Evolutionary conservation across 2,329 filamentous ascomycete species (phyloP).

Genomic region (Magnaporthiopsis incrustans): DNA sequence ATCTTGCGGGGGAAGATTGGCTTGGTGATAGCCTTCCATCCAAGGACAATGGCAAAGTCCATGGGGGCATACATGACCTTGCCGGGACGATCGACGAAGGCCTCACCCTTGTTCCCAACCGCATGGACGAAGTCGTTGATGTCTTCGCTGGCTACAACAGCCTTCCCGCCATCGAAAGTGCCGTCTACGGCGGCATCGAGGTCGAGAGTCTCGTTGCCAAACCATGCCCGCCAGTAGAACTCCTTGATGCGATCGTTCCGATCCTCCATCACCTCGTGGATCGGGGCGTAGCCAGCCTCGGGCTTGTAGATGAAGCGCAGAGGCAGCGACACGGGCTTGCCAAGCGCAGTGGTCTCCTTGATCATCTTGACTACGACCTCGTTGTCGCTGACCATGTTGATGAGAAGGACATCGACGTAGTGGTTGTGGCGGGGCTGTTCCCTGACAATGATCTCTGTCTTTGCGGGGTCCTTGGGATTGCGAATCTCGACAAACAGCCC

Average conservation of each 20-base stretch:
- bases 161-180: constrained; percentile 81
- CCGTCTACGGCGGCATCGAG: constrained; percentile 80
- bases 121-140: constrained; percentile 99
- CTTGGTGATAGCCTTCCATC: constrained; percentile 99
- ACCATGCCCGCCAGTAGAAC: constrained; percentile 98
- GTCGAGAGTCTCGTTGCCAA: constrained; percentile 75
- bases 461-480: constrained; percentile 71
- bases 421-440: constrained; percentile 83
- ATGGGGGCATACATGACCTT: constrained; percentile 94
- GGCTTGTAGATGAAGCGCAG: constrained; percentile 91
- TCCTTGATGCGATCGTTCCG: constrained; percentile 98
- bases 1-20: constrained; percentile 96
- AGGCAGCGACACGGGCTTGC: constrained; percentile 72
- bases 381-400: constrained; percentile 64
- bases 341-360: constrained; percentile 83
- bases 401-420: constrained; percentile 80
- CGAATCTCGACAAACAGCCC: constrained; percentile 86
- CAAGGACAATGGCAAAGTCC: constrained; percentile 98
- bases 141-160: constrained; percentile 80
- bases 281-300: constrained; percentile 94
- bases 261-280: constrained; percentile 89
- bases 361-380: constrained; percentile 86
- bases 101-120: constrained; percentile 94
- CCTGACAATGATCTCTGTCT: constrained; percentile 78
- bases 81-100: constrained; percentile 90